These are phyloP conservation scores for Chaetomium sp. DNA, from an alignment of 2,329 filamentous ascomycete genomes.

Conservation along the genomic window DNA sequence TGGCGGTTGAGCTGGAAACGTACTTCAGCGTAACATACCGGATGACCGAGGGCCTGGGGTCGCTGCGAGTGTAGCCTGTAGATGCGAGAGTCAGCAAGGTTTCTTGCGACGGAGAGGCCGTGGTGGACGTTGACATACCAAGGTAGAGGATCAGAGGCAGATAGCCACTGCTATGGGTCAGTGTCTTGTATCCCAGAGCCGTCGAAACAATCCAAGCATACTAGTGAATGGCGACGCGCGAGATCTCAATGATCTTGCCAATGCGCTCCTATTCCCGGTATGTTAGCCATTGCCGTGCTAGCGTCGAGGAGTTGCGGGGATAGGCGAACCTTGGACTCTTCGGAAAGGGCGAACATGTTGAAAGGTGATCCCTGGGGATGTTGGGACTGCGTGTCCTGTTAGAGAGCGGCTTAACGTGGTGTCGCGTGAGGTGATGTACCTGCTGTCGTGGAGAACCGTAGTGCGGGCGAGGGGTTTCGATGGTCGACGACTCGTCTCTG, in stretches of 20 bases:
- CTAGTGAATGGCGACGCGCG: constrained; percentile 94
- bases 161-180: constrained; percentile 72
- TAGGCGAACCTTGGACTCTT: constrained; percentile 84
- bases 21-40: constrained; percentile 47
- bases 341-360: constrained; percentile 69
- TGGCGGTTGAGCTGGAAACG: background rate
- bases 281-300: constrained; percentile 21
- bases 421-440: background rate
- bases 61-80: constrained; percentile 88
- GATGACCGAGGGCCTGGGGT: constrained; percentile 77
- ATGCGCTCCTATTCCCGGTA: constrained; percentile 78
- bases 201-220: constrained; percentile 50
- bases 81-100: constrained; percentile 14
- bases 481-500: background rate
- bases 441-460: constrained; percentile 12
- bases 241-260: constrained; percentile 92
- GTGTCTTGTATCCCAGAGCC: constrained; percentile 25
- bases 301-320: background rate
- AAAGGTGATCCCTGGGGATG: background rate
- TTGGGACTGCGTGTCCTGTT: background rate
- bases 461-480: background rate
- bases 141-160: constrained; percentile 96
- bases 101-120: background rate
- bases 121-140: constrained; percentile 58
- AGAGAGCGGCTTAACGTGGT: background rate